These are phyloP conservation scores for Coemansia sp. DNA, from an alignment of 192 early-diverging fungal genomes.

Conservation along the genomic window DNA sequence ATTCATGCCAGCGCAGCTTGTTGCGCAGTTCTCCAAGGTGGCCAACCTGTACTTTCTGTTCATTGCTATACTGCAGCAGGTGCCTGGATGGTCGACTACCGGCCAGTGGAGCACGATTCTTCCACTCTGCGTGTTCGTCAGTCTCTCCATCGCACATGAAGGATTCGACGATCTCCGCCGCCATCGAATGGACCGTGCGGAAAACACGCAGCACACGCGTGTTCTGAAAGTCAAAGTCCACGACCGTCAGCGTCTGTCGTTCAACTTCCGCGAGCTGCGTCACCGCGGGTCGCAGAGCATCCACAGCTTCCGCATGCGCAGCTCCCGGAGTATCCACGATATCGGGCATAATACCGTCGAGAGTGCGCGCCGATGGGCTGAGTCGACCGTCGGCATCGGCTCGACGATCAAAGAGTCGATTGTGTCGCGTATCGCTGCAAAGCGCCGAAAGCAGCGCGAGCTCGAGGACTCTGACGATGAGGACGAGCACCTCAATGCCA, in stretches of 20 bases:
- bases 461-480: slow-evolving; percentile 56
- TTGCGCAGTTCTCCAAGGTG: slow-evolving; percentile 92
- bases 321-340: slow-evolving; percentile 50
- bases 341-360: slow-evolving; percentile 33
- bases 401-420: slow-evolving; percentile 26
- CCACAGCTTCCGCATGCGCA: slow-evolving; percentile 53
- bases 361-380: slow-evolving; percentile 32
- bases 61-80: slow-evolving; percentile 80
- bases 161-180: slow-evolving; percentile 72
- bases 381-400: slow-evolving; percentile 20
- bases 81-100: slow-evolving; percentile 74
- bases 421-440: slow-evolving; percentile 41
- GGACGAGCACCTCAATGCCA: slow-evolving; percentile 25
- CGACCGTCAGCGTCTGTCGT: slow-evolving; percentile 56
- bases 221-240: slow-evolving; percentile 60
- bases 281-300: slow-evolving; percentile 54
- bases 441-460: slow-evolving; percentile 52
- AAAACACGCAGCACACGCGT: slow-evolving; percentile 61
- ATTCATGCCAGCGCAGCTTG: slow-evolving; percentile 93
- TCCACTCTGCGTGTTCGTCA: slow-evolving; percentile 72
- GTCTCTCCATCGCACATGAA: slow-evolving; percentile 76
- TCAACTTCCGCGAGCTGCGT: slow-evolving; percentile 45
- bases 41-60: slow-evolving; percentile 97
- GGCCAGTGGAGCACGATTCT: slow-evolving; percentile 77
- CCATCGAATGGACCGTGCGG: slow-evolving; percentile 64